phyloP scores from a whole-genome alignment of 352 stramenopile species.

The Globisporangium sylvaticum region DNA sequence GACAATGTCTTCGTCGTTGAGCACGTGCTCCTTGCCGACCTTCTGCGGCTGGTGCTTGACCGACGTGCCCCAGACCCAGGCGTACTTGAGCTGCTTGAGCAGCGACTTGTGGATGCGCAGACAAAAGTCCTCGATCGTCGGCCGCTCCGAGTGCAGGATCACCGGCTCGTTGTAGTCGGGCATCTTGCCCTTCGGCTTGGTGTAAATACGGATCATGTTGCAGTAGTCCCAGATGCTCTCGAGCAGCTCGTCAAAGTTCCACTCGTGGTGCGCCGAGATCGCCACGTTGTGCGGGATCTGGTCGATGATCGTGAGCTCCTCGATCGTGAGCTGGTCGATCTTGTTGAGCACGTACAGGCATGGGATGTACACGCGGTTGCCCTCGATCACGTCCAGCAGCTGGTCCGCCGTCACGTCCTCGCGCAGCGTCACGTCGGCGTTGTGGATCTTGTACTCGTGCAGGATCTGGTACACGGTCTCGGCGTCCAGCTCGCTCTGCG shows the following conservation, averaged over 20 bases:
- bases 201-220: slow-evolving; percentile 98
- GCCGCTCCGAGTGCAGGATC: slow-evolving; percentile 94
- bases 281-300: slow-evolving; percentile 98
- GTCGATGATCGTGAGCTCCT: slow-evolving; percentile 98
- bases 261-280: slow-evolving; percentile 95
- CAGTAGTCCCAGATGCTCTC: slow-evolving; percentile 98
- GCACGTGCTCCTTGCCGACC: slow-evolving; percentile 96
- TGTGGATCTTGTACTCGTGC: slow-evolving; percentile 99
- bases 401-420: slow-evolving; percentile 97
- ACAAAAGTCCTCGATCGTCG: slow-evolving; percentile 97
- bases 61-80: slow-evolving; percentile 96
- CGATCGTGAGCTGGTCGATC: slow-evolving; percentile 98
- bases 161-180: slow-evolving; percentile 97
- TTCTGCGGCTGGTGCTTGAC: slow-evolving; percentile 99
- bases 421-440: slow-evolving; percentile 94
- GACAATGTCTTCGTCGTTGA: slow-evolving; percentile 98
- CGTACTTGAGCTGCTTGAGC: slow-evolving; percentile 91
- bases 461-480: slow-evolving; percentile 94
- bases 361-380: slow-evolving; percentile 98
- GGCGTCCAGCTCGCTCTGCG: slow-evolving; percentile 91
- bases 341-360: slow-evolving; percentile 99
- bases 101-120: slow-evolving; percentile 91
- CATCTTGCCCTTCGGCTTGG: slow-evolving; percentile 94
- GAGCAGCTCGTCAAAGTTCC: slow-evolving; percentile 98
- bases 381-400: slow-evolving; percentile 99